A percentile compares a stretch with the other conserved stretches of the same genome.
Conservation (phyloP, 768 basidiomycete species). For the Pleurotus tuber-regium region DNA sequence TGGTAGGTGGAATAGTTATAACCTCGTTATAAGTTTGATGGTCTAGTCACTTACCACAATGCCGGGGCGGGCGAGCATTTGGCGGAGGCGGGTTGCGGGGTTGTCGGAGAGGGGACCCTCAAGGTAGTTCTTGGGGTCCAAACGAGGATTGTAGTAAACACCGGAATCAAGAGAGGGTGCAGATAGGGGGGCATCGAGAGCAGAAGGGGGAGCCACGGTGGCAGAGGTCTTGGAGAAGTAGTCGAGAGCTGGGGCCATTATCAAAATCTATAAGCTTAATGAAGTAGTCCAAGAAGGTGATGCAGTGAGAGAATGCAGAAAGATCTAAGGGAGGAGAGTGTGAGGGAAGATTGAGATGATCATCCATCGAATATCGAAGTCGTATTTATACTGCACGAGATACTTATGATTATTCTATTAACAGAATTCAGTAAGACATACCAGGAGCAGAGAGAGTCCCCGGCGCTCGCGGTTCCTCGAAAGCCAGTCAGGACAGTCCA, state of each 20-base stretch:
- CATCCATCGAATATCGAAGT: neutral
- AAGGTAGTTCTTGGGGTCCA: constrained; percentile 58
- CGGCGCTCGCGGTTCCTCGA: neutral
- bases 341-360: neutral
- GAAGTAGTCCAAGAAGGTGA: neutral
- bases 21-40: neutral
- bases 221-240: constrained; percentile 5
- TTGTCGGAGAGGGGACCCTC: constrained; percentile 68
- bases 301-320: neutral
- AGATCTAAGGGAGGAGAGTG: neutral
- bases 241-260: constrained; percentile 7
- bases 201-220: neutral
- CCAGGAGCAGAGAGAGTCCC: neutral
- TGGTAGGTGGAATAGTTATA: neutral
- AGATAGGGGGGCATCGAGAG: neutral
- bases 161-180: neutral
- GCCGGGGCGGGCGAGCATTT: constrained; percentile 67
- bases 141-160: constrained; percentile 45
- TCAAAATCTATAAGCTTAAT: neutral
- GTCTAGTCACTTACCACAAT: constrained; percentile 55
- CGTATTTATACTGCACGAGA: neutral
- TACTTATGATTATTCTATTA: no score
- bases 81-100: constrained; percentile 69
- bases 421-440: neutral
- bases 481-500: no score